These are phyloP conservation scores for Cyclostephanos tholiformis DNA, from an alignment of 108 stramenopile species.

Conservation along the genomic window DNA sequence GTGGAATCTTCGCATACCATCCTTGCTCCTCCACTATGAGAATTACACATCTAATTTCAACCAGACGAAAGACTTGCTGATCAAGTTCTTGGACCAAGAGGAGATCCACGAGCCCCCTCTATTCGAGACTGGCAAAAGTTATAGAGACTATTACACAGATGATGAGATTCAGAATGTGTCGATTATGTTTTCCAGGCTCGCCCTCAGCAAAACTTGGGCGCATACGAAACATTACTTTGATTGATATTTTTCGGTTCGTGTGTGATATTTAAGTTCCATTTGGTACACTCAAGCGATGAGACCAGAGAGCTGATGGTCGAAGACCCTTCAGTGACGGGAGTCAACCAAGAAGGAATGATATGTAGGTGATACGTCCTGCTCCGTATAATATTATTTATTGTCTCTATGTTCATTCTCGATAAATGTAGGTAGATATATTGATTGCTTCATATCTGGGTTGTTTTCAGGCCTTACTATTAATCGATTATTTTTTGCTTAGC, in stretches of 20 bases:
- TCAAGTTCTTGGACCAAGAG: constrained; percentile 66
- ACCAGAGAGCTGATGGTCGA: too few relatives aligned
- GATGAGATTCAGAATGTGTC: constrained; percentile 33
- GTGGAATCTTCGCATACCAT: constrained; percentile 55
- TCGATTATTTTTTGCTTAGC: background rate
- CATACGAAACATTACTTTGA: constrained; percentile 48
- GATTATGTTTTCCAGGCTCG: constrained; percentile 36
- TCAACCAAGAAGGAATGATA: too few relatives aligned
- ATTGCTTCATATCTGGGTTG: too few relatives aligned
- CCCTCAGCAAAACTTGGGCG: constrained; percentile 34
- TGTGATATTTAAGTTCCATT: background rate
- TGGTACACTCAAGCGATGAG: too few relatives aligned
- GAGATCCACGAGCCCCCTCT: constrained; percentile 22
- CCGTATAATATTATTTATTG: too few relatives aligned
- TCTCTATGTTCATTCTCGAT: background rate
- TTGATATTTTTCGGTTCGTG: background rate
- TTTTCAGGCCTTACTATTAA: too few relatives aligned
- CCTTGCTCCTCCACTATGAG: constrained; percentile 74
- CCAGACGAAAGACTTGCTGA: constrained; percentile 45
- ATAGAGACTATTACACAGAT: constrained; percentile 49
- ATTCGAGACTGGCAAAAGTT: constrained; percentile 54
- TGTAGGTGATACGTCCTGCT: too few relatives aligned
- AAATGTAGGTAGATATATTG: too few relatives aligned
- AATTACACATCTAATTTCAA: constrained; percentile 64
- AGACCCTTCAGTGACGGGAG: too few relatives aligned